Evolutionary conservation across 495 filamentous ascomycete genomes (phyloP).

Genomic region (Immersiella caudata): DNA sequence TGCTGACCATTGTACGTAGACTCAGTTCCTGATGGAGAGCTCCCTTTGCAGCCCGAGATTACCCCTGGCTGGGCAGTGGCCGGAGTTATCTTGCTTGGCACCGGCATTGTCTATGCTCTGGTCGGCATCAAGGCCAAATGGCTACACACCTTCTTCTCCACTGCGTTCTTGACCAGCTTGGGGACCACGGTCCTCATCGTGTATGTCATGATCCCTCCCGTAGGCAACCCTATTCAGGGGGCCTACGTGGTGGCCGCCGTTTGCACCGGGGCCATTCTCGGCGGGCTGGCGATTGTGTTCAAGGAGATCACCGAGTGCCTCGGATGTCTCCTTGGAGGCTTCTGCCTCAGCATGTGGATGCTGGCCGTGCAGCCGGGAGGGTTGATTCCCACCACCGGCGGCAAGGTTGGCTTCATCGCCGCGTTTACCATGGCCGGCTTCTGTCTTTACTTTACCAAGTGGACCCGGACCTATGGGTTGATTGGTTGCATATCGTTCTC

Average conservation of each 20-base stretch:
- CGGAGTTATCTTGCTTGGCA: slow-evolving; percentile 72
- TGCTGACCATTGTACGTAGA: slow-evolving; percentile 32
- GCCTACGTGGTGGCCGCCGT: slow-evolving; percentile 83
- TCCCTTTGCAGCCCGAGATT: slow-evolving; percentile 74
- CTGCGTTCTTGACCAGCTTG: slow-evolving; percentile 71
- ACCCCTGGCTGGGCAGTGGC: slow-evolving; percentile 80
- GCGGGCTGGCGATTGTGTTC: slow-evolving; percentile 76
- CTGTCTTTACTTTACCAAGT: slow-evolving; percentile 74
- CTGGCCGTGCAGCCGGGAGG: slow-evolving; percentile 77
- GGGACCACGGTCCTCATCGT: slow-evolving; percentile 82
- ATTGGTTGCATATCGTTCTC: slow-evolving; percentile 77
- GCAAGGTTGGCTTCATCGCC: slow-evolving; percentile 75
- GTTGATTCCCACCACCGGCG: slow-evolving; percentile 60
- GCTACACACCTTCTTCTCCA: slow-evolving; percentile 81
- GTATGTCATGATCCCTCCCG: slow-evolving; percentile 85
- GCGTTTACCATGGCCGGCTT: slow-evolving; percentile 68
- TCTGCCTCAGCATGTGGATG: slow-evolving; percentile 90
- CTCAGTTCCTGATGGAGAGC: slow-evolving; percentile 45
- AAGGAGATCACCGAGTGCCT: slow-evolving; percentile 84
- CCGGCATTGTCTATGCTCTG: slow-evolving; percentile 69
- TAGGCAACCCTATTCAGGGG: slow-evolving; percentile 76
- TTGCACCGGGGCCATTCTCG: slow-evolving; percentile 75
- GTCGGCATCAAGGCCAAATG: slow-evolving; percentile 85
- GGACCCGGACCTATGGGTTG: slow-evolving; percentile 75
- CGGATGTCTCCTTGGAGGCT: slow-evolving; percentile 85